Percentiles rank a stretch among this genome's conserved stretches.
These are phyloP conservation scores for Aulographum hederae DNA, from an alignment of 2,329 filamentous ascomycete species.

Conservation along the genomic window DNA sequence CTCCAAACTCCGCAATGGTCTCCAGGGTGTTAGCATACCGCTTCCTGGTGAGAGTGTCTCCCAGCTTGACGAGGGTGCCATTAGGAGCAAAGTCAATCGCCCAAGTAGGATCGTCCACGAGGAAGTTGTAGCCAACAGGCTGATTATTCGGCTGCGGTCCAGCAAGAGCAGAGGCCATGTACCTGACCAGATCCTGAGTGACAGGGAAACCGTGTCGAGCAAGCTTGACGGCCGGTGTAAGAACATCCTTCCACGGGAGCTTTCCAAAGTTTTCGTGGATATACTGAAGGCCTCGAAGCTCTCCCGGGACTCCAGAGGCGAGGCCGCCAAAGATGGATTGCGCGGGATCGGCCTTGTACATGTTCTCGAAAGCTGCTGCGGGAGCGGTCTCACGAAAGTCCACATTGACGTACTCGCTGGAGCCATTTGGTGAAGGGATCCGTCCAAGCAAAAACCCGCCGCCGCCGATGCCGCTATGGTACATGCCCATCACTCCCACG, in stretches of 20 bases:
- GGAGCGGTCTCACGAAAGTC: constrained; percentile 86
- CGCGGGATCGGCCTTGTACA: constrained; percentile 57
- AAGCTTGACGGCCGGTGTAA: constrained; percentile 55
- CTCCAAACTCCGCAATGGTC: constrained; percentile 53
- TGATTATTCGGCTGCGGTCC: neutral
- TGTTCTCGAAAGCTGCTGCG: constrained; percentile 61
- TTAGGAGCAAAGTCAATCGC: constrained; percentile 78
- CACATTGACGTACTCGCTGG: constrained; percentile 57
- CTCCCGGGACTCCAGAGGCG: constrained; percentile 46
- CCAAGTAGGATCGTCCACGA: constrained; percentile 60
- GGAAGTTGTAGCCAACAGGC: constrained; percentile 43
- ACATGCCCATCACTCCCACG: constrained; percentile 15
- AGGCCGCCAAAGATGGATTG: constrained; percentile 56
- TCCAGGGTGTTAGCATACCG: constrained; percentile 69
- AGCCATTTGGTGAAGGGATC: constrained; percentile 38
- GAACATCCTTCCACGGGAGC: constrained; percentile 38
- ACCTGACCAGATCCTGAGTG: constrained; percentile 53
- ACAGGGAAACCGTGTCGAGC: constrained; percentile 60
- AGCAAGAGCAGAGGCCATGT: constrained; percentile 41
- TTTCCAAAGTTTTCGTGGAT: constrained; percentile 54
- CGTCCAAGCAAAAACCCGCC: constrained; percentile 82
- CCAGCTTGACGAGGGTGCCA: constrained; percentile 50
- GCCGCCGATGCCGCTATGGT: constrained; percentile 51
- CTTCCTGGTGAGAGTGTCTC: constrained; percentile 62
- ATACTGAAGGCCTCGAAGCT: constrained; percentile 62